Evolutionary conservation across 495 filamentous ascomycete genomes (phyloP).

Genomic region (Elasticomyces elasticus): DNA sequence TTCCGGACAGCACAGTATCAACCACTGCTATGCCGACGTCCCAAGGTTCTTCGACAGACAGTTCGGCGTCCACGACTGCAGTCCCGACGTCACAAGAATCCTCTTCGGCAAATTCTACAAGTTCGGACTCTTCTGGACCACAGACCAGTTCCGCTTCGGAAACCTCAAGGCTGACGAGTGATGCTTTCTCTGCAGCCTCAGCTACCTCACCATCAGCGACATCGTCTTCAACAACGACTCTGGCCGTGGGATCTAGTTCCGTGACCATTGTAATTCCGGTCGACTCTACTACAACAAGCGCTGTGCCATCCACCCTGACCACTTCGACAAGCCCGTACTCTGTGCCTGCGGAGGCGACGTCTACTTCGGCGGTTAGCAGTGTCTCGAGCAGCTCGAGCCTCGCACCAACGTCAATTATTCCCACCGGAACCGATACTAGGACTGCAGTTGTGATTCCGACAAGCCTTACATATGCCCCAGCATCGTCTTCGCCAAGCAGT

Average conservation of each 20-base stretch:
- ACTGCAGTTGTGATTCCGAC: conserved; percentile 23
- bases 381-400: conserved; percentile 6
- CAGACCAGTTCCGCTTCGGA: background rate
- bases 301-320: background rate
- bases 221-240: background rate
- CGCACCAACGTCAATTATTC: conserved; percentile 19
- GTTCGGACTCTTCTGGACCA: background rate
- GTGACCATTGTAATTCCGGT: conserved; percentile 5
- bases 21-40: background rate
- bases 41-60: too few species aligned
- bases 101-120: background rate
- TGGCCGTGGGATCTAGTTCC: conserved; percentile 9
- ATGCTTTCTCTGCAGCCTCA: background rate
- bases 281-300: background rate
- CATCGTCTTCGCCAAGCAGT: conserved; percentile 8
- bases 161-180: background rate
- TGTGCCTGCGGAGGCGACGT: background rate
- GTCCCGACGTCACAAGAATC: background rate
- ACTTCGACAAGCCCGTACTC: background rate
- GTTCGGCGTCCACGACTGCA: background rate
- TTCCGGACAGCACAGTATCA: background rate
- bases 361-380: too few species aligned
- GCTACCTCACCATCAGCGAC: background rate
- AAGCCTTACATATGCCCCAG: conserved; percentile 25
- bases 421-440: conserved; percentile 29